A percentile compares a stretch with the other conserved stretches of the same genome.
Conservation (phyloP, 1,284 basidiomycete species). For the Pseudozyma tsukubaensis region DNA sequence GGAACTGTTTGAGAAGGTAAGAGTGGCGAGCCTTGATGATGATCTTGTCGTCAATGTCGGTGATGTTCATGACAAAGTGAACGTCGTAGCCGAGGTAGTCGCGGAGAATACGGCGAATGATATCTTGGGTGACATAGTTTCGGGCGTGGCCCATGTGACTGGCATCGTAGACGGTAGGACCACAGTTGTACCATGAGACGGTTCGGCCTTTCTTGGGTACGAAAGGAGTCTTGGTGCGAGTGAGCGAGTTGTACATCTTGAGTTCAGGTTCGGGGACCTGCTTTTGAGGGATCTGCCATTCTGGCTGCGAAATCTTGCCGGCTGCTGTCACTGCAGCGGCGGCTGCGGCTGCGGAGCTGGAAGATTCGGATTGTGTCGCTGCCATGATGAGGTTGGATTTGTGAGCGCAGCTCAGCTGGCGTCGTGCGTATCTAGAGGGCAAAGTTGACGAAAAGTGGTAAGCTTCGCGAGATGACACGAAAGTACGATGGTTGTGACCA, state of each 20-base stretch:
- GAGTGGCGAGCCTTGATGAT: constrained; percentile 65
- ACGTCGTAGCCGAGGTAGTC: constrained; percentile 98
- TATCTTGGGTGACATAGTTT: constrained; percentile 98
- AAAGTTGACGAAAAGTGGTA: neutral
- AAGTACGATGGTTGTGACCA: neutral
- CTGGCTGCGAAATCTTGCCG: constrained; percentile 38
- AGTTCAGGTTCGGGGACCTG: constrained; percentile 71
- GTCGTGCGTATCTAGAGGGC: neutral
- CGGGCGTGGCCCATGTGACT: constrained; percentile 99
- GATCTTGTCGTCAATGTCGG: constrained; percentile 99
- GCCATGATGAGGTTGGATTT: constrained; percentile 43
- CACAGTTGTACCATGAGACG: constrained; percentile 98
- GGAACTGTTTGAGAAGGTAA: constrained; percentile 73
- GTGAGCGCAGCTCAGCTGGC: constrained; percentile 38
- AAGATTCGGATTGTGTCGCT: constrained; percentile 33
- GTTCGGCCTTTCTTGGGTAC: constrained; percentile 81
- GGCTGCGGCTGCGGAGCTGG: constrained; percentile 13
- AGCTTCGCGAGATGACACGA: neutral
- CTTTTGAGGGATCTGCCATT: constrained; percentile 44
- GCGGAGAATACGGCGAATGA: constrained; percentile 88
- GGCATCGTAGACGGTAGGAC: constrained; percentile 99
- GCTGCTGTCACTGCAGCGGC: constrained; percentile 11
- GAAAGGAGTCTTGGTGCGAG: constrained; percentile 82
- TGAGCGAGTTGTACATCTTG: constrained; percentile 93
- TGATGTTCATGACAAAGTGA: constrained; percentile 99